phyloP scores from a whole-genome alignment of 2,329 filamentous ascomycete genomes.

The Diaporthe vexans region DNA sequence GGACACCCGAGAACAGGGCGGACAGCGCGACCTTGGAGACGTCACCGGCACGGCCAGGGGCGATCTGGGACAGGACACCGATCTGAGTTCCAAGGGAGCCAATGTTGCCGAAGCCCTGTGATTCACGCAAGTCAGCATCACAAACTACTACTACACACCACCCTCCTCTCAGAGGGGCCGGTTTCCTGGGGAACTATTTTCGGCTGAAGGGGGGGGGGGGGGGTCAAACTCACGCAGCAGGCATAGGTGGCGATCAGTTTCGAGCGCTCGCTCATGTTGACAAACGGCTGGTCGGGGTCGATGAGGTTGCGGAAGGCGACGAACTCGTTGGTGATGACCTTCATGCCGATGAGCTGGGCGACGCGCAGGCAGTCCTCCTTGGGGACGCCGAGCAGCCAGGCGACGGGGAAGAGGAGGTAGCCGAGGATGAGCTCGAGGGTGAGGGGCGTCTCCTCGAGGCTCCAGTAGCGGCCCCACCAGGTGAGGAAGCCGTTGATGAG shows the following conservation, averaged over 20 bases:
- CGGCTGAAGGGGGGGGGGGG: no score
- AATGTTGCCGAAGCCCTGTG: slow-evolving; percentile 82
- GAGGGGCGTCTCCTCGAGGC: slow-evolving; percentile 78
- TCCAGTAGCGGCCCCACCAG: slow-evolving; percentile 87
- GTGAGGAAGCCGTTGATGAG: slow-evolving; percentile 82
- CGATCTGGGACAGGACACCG: slow-evolving; percentile 86
- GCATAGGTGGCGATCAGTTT: slow-evolving; percentile 88
- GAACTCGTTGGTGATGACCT: slow-evolving; percentile 90
- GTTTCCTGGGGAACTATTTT: slow-evolving; percentile 50
- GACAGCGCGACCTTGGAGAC: slow-evolving; percentile 82
- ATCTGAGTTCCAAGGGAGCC: slow-evolving; percentile 91
- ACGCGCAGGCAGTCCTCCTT: slow-evolving; percentile 76
- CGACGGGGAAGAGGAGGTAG: slow-evolving; percentile 82
- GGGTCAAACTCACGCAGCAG: slow-evolving; percentile 68
- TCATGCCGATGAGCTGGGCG: slow-evolving; percentile 81
- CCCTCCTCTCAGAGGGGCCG: no score
- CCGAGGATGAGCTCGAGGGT: slow-evolving; percentile 82
- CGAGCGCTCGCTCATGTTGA: slow-evolving; percentile 75
- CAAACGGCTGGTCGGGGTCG: slow-evolving; percentile 62
- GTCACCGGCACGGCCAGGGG: slow-evolving; percentile 80
- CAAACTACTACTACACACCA: no score
- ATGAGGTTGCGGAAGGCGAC: slow-evolving; percentile 75
- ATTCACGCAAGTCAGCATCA: not conserved
- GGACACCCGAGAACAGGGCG: slow-evolving; percentile 81
- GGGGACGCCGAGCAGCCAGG: slow-evolving; percentile 86